Conservation (phyloP, 345 rosid species). For the Salix arbutifolia region DNA sequence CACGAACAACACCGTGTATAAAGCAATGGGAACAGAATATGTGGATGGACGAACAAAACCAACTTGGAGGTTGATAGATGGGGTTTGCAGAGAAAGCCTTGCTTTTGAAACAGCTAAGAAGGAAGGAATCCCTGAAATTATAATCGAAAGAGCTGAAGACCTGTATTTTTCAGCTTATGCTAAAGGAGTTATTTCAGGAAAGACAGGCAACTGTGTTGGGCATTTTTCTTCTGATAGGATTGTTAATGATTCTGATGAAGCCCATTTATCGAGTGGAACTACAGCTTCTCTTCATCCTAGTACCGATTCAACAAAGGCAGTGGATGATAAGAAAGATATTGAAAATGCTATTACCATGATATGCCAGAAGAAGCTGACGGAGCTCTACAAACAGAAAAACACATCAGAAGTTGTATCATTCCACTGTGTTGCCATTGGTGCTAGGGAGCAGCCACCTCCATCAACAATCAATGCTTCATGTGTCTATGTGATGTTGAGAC, state of each 20-base stretch:
- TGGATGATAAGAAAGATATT: conserved; percentile 45
- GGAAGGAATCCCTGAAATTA: conserved; percentile 76
- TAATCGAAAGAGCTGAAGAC: conserved; percentile 80
- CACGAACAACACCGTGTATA: conserved; percentile 48
- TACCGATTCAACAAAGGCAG: conserved; percentile 25
- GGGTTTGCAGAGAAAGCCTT: conserved; percentile 89
- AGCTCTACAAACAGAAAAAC: conserved; percentile 38
- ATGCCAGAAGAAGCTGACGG: conserved; percentile 52
- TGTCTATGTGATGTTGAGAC: conserved; percentile 79
- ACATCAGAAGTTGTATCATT: conserved; percentile 29
- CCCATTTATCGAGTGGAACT: conserved; percentile 13
- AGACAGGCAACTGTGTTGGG: conserved; percentile 16
- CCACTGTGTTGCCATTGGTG: conserved; percentile 52
- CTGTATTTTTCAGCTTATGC: conserved; percentile 49
- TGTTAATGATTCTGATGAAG: conserved; percentile 24
- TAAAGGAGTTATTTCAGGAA: conserved; percentile 17
- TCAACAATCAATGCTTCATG: conserved; percentile 82
- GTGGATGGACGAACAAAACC: conserved; percentile 73
- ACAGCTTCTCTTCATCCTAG: conserved; percentile 20
- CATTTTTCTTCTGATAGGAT: conserved; percentile 11
- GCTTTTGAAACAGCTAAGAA: conserved; percentile 96
- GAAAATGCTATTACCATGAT: conserved; percentile 41
- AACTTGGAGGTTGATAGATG: conserved; percentile 87
- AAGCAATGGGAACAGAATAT: conserved; percentile 83
- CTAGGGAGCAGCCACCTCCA: conserved; percentile 90